Evolutionary conservation across 192 early-diverging fungal species (phyloP).

Genomic region (Gigaspora rosea): DNA sequence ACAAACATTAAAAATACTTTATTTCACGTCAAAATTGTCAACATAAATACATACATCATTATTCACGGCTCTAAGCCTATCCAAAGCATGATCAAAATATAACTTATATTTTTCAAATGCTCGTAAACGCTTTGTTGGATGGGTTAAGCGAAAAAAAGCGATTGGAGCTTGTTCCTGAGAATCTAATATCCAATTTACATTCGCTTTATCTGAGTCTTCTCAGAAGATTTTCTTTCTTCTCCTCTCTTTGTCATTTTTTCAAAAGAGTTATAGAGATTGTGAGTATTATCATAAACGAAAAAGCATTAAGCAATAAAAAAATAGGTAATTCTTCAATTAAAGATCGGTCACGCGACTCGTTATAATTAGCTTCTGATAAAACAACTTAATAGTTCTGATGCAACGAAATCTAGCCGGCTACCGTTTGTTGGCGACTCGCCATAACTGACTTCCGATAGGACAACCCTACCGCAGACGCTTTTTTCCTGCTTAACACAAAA

Average conservation of each 20-base stretch:
- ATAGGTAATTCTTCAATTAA: conserved; percentile 28
- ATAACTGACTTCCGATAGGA: conserved; percentile 28
- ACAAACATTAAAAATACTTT: conserved; percentile 30
- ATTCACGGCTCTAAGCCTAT: conserved; percentile 21
- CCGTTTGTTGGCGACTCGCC: conserved; percentile 29
- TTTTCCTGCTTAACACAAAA: conserved; percentile 17
- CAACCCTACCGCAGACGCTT: conserved; percentile 32
- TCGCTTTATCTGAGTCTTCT: neutral
- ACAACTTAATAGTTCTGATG: no score
- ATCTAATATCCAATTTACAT: conserved; percentile 27
- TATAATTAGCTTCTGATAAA: conserved; percentile 35
- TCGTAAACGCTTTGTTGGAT: conserved; percentile 21
- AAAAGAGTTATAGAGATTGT: conserved; percentile 2
- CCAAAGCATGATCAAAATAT: conserved; percentile 17
- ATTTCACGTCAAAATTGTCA: conserved; percentile 28
- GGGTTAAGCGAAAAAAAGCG: conserved; percentile 26
- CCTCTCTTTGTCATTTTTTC: conserved; percentile 18
- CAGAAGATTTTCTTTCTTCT: conserved; percentile 27
- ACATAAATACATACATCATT: conserved; percentile 33
- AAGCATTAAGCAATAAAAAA: neutral
- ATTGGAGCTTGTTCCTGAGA: conserved; percentile 26
- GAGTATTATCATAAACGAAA: conserved; percentile 8
- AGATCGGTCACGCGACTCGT: conserved; percentile 34
- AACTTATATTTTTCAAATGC: conserved; percentile 22
- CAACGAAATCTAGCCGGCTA: no score